phyloP scores from a whole-genome alignment of 1,284 basidiomycete species.

The Cystobasidium pallidum region DNA sequence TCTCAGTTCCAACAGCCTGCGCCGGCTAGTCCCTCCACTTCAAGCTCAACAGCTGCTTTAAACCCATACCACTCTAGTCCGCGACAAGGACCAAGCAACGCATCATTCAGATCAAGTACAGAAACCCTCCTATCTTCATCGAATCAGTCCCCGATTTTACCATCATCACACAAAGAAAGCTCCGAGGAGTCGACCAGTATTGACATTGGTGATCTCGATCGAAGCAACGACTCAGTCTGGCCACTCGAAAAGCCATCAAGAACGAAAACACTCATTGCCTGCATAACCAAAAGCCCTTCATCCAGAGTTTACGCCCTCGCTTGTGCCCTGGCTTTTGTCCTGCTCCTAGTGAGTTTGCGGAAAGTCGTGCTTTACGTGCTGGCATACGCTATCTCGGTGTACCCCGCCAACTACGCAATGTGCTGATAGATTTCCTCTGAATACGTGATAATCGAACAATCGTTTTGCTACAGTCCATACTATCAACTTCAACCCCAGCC shows the following conservation, averaged over 20 bases:
- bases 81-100: neutral
- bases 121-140: conserved; percentile 1
- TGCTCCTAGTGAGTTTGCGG: conserved; percentile 15
- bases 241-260: neutral
- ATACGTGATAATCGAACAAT: too few relatives aligned
- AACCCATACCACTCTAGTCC: neutral
- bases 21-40: neutral
- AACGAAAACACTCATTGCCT: neutral
- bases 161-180: conserved; percentile 18
- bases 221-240: neutral
- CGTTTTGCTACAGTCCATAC: conserved; percentile 9
- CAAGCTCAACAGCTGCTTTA: neutral
- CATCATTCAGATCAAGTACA: conserved; percentile 9
- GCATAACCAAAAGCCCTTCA: neutral
- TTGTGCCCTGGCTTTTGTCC: neutral
- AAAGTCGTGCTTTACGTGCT: neutral
- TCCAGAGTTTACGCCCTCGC: neutral
- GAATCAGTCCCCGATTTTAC: neutral
- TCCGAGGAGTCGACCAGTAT: conserved; percentile 9
- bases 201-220: conserved; percentile 4
- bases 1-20: neutral
- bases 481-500: conserved; percentile 12
- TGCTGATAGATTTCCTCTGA: too few relatives aligned
- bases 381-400: neutral
- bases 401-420: too few relatives aligned